Percentiles rank a stretch among this genome's conserved stretches.
These are phyloP conservation scores for Hymenoscyphus fraxineus DNA, from an alignment of 2,329 filamentous ascomycete genomes.

Conservation along the genomic window DNA sequence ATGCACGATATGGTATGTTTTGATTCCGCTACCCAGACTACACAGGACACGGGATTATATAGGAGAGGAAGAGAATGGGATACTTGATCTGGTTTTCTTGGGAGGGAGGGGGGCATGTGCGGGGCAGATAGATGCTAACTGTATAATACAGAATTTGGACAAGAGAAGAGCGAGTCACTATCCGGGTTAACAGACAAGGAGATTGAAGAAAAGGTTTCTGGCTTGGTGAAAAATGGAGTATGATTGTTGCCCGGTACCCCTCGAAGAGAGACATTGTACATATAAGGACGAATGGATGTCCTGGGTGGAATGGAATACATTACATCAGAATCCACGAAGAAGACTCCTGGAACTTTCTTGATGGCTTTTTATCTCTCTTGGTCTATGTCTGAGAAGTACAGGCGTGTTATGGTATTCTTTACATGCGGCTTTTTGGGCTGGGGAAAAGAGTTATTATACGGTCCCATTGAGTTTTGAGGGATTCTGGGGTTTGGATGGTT, in stretches of 20 bases:
- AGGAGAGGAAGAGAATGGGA: too few relatives aligned
- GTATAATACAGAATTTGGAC: slow-evolving; percentile 53
- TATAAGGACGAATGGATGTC: slow-evolving; percentile 10
- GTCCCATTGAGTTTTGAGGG: too few relatives aligned
- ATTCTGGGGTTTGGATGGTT: too few relatives aligned
- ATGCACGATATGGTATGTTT: slow-evolving; percentile 81
- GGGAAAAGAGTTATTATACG: too few relatives aligned
- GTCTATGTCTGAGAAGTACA: too few relatives aligned
- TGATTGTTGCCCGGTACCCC: slow-evolving; percentile 13
- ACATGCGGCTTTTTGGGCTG: too few relatives aligned
- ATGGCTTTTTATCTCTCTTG: too few relatives aligned
- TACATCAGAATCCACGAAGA: not conserved
- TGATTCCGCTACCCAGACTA: not conserved
- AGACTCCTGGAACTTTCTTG: too few relatives aligned
- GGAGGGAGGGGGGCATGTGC: not conserved
- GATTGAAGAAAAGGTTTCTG: slow-evolving; percentile 65
- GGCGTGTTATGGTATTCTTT: too few relatives aligned
- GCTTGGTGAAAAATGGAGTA: slow-evolving; percentile 50
- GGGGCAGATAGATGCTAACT: not conserved
- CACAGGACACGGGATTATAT: too few relatives aligned
- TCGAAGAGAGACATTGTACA: too few relatives aligned
- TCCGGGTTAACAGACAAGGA: slow-evolving; percentile 64
- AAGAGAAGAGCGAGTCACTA: slow-evolving; percentile 62
- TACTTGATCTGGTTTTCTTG: too few relatives aligned
- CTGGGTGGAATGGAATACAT: not conserved